Conservation (phyloP, 2,329 filamentous ascomycete species). For the Aphanoascus verrucosus region DNA sequence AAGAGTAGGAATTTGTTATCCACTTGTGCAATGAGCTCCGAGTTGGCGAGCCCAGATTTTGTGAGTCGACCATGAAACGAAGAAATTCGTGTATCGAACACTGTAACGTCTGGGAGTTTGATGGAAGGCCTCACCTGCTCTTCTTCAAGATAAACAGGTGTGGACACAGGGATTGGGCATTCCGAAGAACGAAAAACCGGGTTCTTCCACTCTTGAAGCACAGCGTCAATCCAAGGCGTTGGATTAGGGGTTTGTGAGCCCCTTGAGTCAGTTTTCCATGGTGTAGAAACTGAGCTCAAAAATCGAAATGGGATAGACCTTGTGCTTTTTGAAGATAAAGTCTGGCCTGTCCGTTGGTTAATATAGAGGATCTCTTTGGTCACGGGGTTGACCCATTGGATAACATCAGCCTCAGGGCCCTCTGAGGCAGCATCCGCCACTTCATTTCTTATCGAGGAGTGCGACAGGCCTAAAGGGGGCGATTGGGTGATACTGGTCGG, state of each 20-base stretch:
- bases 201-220: conserved; percentile 61
- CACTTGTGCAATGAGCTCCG: conserved; percentile 67
- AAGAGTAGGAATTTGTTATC: conserved; percentile 81
- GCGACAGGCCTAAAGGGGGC: neutral
- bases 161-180: conserved; percentile 30
- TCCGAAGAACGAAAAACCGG: conserved; percentile 55
- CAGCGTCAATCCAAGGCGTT: conserved; percentile 48
- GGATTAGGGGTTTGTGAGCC: conserved; percentile 3
- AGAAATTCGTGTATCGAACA: neutral
- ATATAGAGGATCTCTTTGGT: conserved; percentile 35
- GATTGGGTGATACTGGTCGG: neutral
- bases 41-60: conserved; percentile 48
- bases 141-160: neutral
- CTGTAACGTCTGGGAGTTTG: neutral
- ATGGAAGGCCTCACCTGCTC: neutral
- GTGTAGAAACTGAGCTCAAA: neutral
- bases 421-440: neutral
- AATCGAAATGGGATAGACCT: conserved; percentile 15
- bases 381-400: conserved; percentile 50
- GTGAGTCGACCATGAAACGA: conserved; percentile 39
- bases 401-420: conserved; percentile 22
- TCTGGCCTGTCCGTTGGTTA: conserved; percentile 30
- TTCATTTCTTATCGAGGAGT: neutral
- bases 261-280: neutral
- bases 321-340: conserved; percentile 15